Evolutionary conservation across 2,329 filamentous ascomycete species (phyloP).

Genomic region (Pseudovirgaria hyperparasitica): DNA sequence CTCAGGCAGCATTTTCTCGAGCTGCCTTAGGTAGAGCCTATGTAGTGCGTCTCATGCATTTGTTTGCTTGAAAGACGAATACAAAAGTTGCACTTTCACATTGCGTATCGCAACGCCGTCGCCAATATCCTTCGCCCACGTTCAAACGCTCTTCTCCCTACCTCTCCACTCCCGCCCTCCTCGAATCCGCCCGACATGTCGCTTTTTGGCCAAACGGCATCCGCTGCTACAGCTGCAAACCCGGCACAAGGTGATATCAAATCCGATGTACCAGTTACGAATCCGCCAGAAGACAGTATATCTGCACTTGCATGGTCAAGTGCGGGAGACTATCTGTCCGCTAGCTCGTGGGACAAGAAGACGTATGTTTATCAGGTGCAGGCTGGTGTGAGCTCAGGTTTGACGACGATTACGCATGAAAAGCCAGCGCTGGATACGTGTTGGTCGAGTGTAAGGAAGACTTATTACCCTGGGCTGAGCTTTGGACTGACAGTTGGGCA

Average conservation of each 20-base stretch:
- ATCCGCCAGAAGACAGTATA: slow-evolving; percentile 78
- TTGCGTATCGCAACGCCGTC: too few species aligned
- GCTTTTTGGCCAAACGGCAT: slow-evolving; percentile 41
- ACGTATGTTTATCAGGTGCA: slow-evolving; percentile 93
- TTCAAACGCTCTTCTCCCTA: slow-evolving; percentile 4
- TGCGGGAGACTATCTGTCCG: slow-evolving; percentile 67
- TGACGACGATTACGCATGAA: slow-evolving; percentile 80
- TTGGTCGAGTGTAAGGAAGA: slow-evolving; percentile 65
- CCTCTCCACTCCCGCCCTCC: slow-evolving; percentile 5
- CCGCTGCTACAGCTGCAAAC: slow-evolving; percentile 40
- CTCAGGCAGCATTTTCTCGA: too few species aligned
- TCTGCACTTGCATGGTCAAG: slow-evolving; percentile 78
- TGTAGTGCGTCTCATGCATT: too few species aligned
- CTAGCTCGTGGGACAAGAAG: slow-evolving; percentile 95
- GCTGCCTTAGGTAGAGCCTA: too few species aligned
- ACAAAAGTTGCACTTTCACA: too few species aligned
- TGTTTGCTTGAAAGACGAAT: too few species aligned
- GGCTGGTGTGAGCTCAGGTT: slow-evolving; percentile 62
- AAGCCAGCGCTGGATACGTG: slow-evolving; percentile 73
- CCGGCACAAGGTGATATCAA: slow-evolving; percentile 83
- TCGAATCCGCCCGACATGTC: slow-evolving; percentile 42
- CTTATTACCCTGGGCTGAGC: slow-evolving; percentile 3
- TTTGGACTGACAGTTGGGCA: slow-evolving; percentile 26
- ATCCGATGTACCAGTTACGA: slow-evolving; percentile 68
- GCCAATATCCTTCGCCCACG: too few species aligned